phyloP scores from a whole-genome alignment of 2,329 filamentous ascomycete genomes.

The Purpureocillium lavendulum region DNA sequence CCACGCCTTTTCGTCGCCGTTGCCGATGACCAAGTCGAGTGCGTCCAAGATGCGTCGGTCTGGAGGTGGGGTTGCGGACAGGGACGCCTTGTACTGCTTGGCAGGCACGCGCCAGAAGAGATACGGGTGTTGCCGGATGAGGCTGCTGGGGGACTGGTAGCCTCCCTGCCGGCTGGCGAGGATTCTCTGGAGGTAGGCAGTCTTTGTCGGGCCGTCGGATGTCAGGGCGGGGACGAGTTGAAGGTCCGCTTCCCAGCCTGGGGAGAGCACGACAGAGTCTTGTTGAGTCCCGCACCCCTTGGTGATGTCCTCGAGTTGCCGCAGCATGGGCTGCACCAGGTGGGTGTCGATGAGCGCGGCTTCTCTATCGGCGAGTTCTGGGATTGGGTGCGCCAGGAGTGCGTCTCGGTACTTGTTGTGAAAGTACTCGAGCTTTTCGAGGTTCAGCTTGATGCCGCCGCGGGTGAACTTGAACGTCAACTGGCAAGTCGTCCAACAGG shows the following conservation, averaged over 20 bases:
- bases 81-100: slow-evolving; percentile 17
- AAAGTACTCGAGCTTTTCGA: slow-evolving; percentile 72
- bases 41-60: slow-evolving; percentile 13
- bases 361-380: slow-evolving; percentile 14
- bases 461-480: slow-evolving; percentile 85
- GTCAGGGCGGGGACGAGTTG: slow-evolving; percentile 16
- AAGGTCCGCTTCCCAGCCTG: slow-evolving; percentile 14
- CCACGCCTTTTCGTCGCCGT: slow-evolving; percentile 7
- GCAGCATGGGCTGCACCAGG: slow-evolving; percentile 13
- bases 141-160: slow-evolving; percentile 10
- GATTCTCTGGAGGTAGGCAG: slow-evolving; percentile 14
- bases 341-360: slow-evolving; percentile 13
- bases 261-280: slow-evolving; percentile 2
- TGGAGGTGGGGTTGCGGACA: slow-evolving; percentile 10
- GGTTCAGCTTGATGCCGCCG: slow-evolving; percentile 77
- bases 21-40: slow-evolving; percentile 15
- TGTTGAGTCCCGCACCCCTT: slow-evolving; percentile 1
- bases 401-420: slow-evolving; percentile 55
- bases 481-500: no score
- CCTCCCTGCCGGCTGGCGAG: slow-evolving; percentile 13
- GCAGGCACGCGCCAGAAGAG: slow-evolving; percentile 28
- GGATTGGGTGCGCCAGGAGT: slow-evolving; percentile 17
- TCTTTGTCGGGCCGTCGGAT: slow-evolving; percentile 4
- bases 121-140: slow-evolving; percentile 23
- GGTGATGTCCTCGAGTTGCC: slow-evolving; percentile 15